These are phyloP conservation scores for Pichia sp. DNA, from an alignment of 1,139 yeast species.

Conservation along the genomic window DNA sequence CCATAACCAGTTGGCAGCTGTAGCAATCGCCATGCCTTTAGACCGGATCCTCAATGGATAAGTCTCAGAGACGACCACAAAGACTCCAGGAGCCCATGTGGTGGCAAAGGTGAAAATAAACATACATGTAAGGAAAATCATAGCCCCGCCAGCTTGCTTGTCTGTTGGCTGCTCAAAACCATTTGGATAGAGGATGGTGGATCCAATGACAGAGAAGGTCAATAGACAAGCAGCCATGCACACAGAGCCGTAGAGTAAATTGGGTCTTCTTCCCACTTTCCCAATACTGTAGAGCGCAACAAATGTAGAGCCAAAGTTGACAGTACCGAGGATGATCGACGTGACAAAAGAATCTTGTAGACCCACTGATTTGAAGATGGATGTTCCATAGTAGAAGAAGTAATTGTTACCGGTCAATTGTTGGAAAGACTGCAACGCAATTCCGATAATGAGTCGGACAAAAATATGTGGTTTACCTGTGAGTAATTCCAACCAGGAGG, in stretches of 20 bases:
- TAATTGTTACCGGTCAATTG: conserved; percentile 79
- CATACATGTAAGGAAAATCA: conserved; percentile 72
- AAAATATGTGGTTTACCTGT: conserved; percentile 63
- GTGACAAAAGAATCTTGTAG: conserved; percentile 68
- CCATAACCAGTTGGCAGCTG: conserved; percentile 75
- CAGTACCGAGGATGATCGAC: conserved; percentile 70
- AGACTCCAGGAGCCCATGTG: conserved; percentile 85
- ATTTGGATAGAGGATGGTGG: conserved; percentile 55
- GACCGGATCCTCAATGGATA: conserved; percentile 77
- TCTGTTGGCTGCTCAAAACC: conserved; percentile 36
- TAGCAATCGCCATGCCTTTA: conserved; percentile 71
- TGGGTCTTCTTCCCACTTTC: conserved; percentile 62
- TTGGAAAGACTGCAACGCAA: conserved; percentile 63
- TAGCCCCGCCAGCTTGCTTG: conserved; percentile 59
- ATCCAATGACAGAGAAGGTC: conserved; percentile 65
- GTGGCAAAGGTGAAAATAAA: conserved; percentile 79
- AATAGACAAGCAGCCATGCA: conserved; percentile 63
- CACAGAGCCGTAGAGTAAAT: conserved; percentile 57
- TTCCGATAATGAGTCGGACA: conserved; percentile 60
- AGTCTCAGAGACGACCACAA: conserved; percentile 73
- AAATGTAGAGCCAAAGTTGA: conserved; percentile 72
- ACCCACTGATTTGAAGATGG: conserved; percentile 72
- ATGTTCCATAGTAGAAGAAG: conserved; percentile 78
- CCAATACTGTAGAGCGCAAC: conserved; percentile 64
- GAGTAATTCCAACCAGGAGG: conserved; percentile 61